These are phyloP conservation scores for Phytopythium chamaehyphon DNA, from an alignment of 352 stramenopile genomes.

Conservation along the genomic window DNA sequence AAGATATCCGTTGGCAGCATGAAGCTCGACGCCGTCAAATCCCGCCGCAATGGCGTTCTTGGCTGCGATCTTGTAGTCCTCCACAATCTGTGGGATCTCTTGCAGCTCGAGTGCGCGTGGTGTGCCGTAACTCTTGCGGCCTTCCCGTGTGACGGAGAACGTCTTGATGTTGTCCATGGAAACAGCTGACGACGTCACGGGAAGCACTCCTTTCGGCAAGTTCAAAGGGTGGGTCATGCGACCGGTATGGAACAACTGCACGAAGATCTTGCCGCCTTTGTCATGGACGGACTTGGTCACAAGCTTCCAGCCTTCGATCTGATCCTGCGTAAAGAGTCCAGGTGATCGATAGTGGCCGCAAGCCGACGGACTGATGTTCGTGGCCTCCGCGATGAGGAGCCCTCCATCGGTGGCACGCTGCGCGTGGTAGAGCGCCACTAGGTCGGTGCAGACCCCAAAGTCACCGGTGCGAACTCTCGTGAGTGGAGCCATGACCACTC, in stretches of 20 bases:
- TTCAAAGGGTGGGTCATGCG: slow-evolving; percentile 52
- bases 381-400: slow-evolving; percentile 40
- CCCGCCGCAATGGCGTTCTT: slow-evolving; percentile 16
- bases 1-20: no score
- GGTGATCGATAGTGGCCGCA: slow-evolving; percentile 21
- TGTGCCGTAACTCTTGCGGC: slow-evolving; percentile 32
- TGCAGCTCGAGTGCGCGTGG: slow-evolving; percentile 60
- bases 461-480: slow-evolving; percentile 22
- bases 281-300: slow-evolving; percentile 63
- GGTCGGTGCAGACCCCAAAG: slow-evolving; percentile 12
- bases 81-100: slow-evolving; percentile 58
- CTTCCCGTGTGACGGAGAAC: slow-evolving; percentile 26
- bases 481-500: slow-evolving; percentile 39
- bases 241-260: slow-evolving; percentile 85
- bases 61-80: slow-evolving; percentile 23
- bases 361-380: slow-evolving; percentile 22
- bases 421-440: slow-evolving; percentile 34
- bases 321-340: slow-evolving; percentile 39
- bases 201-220: slow-evolving; percentile 38
- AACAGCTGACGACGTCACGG: slow-evolving; percentile 38
- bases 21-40: no score
- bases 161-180: slow-evolving; percentile 19
- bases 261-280: slow-evolving; percentile 72
- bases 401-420: slow-evolving; percentile 28
- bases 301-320: slow-evolving; percentile 48